Evolutionary conservation across 139 green algal genomes (phyloP).

Genomic region (Ostreobium quekettii): DNA sequence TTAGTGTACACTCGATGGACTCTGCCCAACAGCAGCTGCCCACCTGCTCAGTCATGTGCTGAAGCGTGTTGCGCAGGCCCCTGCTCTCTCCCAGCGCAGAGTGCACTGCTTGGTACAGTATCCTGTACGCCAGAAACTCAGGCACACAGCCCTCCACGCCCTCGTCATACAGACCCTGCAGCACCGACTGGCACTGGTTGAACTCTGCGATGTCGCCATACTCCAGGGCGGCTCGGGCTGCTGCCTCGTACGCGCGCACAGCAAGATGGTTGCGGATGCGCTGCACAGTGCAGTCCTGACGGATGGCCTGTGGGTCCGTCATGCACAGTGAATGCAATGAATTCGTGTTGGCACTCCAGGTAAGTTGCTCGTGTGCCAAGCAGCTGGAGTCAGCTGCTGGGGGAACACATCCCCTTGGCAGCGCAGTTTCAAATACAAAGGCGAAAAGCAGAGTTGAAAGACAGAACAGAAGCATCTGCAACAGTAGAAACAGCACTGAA

Average conservation of each 20-base stretch:
- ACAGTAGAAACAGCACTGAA: not conserved
- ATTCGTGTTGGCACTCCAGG: not conserved
- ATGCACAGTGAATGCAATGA: not conserved
- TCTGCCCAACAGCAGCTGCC: slow-evolving; percentile 29
- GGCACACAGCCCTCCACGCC: slow-evolving; percentile 26
- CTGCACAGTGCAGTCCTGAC: slow-evolving; percentile 84
- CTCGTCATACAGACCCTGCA: slow-evolving; percentile 49
- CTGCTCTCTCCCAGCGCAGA: slow-evolving; percentile 9
- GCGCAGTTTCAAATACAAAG: not conserved
- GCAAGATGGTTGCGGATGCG: slow-evolving; percentile 53
- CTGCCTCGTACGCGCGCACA: slow-evolving; percentile 74
- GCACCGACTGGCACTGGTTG: slow-evolving; percentile 85
- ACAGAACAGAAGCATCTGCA: not conserved
- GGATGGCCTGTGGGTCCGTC: slow-evolving; percentile 46
- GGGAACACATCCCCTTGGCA: not conserved
- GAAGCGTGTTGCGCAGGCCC: slow-evolving; percentile 1
- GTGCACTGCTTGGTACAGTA: slow-evolving; percentile 42
- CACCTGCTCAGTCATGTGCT: not conserved
- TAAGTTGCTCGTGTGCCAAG: not conserved
- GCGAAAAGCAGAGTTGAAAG: not conserved
- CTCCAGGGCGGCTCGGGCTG: slow-evolving; percentile 67
- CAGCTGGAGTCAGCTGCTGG: not conserved
- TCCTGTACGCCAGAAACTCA: slow-evolving; percentile 55
- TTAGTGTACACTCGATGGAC: slow-evolving; percentile 44
- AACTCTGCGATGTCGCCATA: slow-evolving; percentile 81